These are phyloP conservation scores for Gastrodia elata DNA, from an alignment of 106 monocot species.

Conservation along the genomic window DNA sequence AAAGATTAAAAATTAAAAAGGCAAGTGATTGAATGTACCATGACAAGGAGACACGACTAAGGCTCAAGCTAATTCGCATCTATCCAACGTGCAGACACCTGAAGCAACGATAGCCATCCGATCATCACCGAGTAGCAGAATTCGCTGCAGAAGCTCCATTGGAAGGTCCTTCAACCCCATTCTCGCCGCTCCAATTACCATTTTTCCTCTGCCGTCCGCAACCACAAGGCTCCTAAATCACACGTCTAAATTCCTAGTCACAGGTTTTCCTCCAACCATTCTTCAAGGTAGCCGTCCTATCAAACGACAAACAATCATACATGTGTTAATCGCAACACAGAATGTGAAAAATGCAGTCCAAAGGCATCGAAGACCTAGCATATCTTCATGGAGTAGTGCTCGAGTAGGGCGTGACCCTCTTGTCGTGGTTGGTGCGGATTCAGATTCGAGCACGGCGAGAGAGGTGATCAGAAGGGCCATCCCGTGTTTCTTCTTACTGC, in stretches of 20 bases:
- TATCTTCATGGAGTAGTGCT: too few species aligned
- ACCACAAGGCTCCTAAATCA: conserved; percentile 49
- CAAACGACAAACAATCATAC: not conserved
- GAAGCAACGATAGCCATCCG: conserved; percentile 48
- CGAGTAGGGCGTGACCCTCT: too few species aligned
- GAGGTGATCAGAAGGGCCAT: too few species aligned
- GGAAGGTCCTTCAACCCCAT: conserved; percentile 87
- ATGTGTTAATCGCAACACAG: not conserved
- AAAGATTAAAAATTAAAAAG: not conserved
- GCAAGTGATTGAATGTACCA: conserved; percentile 32
- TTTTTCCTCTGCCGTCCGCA: conserved; percentile 24
- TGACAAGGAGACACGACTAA: conserved; percentile 55
- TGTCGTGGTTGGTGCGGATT: too few species aligned
- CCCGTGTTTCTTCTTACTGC: too few species aligned
- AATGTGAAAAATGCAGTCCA: not conserved
- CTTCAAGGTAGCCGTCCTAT: not conserved
- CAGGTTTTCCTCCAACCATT: conserved; percentile 42
- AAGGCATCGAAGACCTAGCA: not conserved
- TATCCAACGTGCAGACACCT: conserved; percentile 92
- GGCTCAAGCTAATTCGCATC: conserved; percentile 59
- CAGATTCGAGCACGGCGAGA: too few species aligned
- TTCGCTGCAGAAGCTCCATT: conserved; percentile 68
- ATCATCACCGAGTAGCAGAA: conserved; percentile 53
- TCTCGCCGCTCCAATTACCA: conserved; percentile 23
- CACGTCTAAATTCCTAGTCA: conserved; percentile 30